A percentile compares a stretch with the other conserved stretches of the same genome.
Conservation (phyloP, 441 rosid species). For the Isatis lusitanica region DNA sequence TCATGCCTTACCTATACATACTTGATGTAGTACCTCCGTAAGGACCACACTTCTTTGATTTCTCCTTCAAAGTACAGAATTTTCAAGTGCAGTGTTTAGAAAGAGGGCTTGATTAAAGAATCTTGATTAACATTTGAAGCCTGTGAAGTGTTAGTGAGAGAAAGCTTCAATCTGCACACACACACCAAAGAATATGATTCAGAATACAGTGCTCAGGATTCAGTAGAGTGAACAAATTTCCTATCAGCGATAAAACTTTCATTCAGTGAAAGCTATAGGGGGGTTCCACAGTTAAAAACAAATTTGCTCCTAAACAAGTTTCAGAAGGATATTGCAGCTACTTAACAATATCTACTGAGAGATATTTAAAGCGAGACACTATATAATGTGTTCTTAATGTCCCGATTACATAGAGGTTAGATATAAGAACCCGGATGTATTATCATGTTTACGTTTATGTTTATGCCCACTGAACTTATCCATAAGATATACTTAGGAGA, state of each 20-base stretch:
- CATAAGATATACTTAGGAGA: not conserved
- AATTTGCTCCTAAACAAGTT: not conserved
- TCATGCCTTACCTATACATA: slow-evolving; percentile 29
- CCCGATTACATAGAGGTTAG: not conserved
- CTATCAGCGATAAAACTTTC: not conserved
- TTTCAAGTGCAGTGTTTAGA: slow-evolving; percentile 21
- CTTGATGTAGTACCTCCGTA: slow-evolving; percentile 8
- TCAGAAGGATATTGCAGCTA: slow-evolving; percentile 2
- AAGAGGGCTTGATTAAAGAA: slow-evolving; percentile 9
- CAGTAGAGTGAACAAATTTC: not conserved
- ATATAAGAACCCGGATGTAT: not conserved
- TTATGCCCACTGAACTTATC: not conserved
- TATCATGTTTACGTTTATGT: not conserved
- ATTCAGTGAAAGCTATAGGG: not conserved
- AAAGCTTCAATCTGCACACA: slow-evolving; percentile 19
- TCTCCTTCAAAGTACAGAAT: slow-evolving; percentile 29
- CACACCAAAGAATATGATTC: slow-evolving; percentile 6
- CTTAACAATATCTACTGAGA: not conserved
- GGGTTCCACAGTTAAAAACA: not conserved
- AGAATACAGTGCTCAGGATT: slow-evolving; percentile 7
- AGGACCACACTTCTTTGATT: slow-evolving; percentile 34
- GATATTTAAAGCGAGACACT: slow-evolving; percentile 3
- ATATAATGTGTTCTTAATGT: not conserved
- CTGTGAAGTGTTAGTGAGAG: slow-evolving; percentile 5
- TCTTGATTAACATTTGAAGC: slow-evolving; percentile 24